A percentile compares a stretch with the other conserved stretches of the same genome.
Evolutionary conservation across 352 stramenopile genomes (phyloP).

Genomic region (Phytophthora litchii): DNA sequence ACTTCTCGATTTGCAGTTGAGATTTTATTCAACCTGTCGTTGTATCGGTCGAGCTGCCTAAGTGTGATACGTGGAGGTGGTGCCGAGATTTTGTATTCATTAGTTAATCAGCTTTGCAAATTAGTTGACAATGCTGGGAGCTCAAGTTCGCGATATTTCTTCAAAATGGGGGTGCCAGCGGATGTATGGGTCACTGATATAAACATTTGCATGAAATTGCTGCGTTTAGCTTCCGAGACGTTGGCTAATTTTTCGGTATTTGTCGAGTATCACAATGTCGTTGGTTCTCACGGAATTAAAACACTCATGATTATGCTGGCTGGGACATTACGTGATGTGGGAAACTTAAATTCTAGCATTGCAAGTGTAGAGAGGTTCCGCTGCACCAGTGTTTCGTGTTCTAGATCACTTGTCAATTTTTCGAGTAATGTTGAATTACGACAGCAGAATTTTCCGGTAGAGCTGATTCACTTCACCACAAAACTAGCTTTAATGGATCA

Average conservation of each 20-base stretch:
- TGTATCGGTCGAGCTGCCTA: slow-evolving; percentile 62
- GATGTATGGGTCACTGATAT: slow-evolving; percentile 31
- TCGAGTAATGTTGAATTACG: slow-evolving; percentile 69
- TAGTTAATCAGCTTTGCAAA: slow-evolving; percentile 56
- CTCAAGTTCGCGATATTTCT: slow-evolving; percentile 26
- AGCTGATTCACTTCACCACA: slow-evolving; percentile 62
- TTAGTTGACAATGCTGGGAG: slow-evolving; percentile 34
- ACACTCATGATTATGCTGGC: slow-evolving; percentile 53
- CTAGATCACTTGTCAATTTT: slow-evolving; percentile 69
- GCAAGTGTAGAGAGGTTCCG: slow-evolving; percentile 50
- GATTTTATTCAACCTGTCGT: slow-evolving; percentile 74
- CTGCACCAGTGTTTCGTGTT: slow-evolving; percentile 52
- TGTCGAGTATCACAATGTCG: slow-evolving; percentile 59
- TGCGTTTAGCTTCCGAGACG: slow-evolving; percentile 62
- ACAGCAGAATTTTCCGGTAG: slow-evolving; percentile 48
- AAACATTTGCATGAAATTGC: slow-evolving; percentile 31
- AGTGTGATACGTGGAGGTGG: slow-evolving; percentile 59
- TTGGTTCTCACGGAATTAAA: slow-evolving; percentile 59
- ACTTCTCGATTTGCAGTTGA: slow-evolving; percentile 68
- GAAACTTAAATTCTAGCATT: slow-evolving; percentile 40
- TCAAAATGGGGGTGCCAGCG: slow-evolving; percentile 1
- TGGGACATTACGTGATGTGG: slow-evolving; percentile 52
- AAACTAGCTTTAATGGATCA: slow-evolving; percentile 56
- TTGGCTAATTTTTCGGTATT: slow-evolving; percentile 74
- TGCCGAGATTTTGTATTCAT: slow-evolving; percentile 57